These are phyloP conservation scores for Beauveria asiatica DNA, from an alignment of 2,329 filamentous ascomycete genomes.

Conservation along the genomic window DNA sequence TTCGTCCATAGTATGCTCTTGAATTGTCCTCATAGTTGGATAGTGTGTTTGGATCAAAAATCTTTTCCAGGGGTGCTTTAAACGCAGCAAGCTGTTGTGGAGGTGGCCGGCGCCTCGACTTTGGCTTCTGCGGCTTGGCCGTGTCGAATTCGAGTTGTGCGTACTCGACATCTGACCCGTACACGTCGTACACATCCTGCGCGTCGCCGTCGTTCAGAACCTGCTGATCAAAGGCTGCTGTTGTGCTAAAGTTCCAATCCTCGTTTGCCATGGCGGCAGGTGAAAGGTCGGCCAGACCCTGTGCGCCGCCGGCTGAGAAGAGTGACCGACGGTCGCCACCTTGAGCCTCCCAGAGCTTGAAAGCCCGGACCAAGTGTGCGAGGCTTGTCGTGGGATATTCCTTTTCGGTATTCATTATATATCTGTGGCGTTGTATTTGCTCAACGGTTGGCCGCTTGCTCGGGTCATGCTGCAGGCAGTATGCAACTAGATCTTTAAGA, in stretches of 20 bases:
- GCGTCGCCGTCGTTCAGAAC: constrained; percentile 44
- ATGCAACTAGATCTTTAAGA: constrained; percentile 62
- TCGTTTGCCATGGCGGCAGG: constrained; percentile 42
- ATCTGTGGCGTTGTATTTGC: constrained; percentile 60
- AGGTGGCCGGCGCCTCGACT: constrained; percentile 45
- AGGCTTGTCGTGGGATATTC: constrained; percentile 57
- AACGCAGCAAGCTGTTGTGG: constrained; percentile 50
- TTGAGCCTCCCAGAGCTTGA: constrained; percentile 65
- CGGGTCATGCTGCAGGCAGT: constrained; percentile 62
- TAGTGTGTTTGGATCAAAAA: constrained; percentile 58
- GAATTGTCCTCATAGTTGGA: constrained; percentile 58
- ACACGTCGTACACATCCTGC: constrained; percentile 52
- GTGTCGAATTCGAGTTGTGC: constrained; percentile 35
- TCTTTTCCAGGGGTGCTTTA: constrained; percentile 52
- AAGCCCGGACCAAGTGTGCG: constrained; percentile 59
- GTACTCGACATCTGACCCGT: constrained; percentile 51
- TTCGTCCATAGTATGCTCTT: constrained; percentile 47
- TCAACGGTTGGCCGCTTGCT: constrained; percentile 61
- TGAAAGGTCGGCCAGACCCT: constrained; percentile 38
- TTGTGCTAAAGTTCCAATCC: constrained; percentile 62
- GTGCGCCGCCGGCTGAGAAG: constrained; percentile 51
- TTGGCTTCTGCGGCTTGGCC: constrained; percentile 43
- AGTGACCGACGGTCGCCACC: constrained; percentile 62
- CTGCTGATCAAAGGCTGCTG: constrained; percentile 53
- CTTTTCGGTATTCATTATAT: constrained; percentile 54